Evolutionary conservation across 2,329 filamentous ascomycete genomes (phyloP).

Genomic region (Diaporthe citriasiana): DNA sequence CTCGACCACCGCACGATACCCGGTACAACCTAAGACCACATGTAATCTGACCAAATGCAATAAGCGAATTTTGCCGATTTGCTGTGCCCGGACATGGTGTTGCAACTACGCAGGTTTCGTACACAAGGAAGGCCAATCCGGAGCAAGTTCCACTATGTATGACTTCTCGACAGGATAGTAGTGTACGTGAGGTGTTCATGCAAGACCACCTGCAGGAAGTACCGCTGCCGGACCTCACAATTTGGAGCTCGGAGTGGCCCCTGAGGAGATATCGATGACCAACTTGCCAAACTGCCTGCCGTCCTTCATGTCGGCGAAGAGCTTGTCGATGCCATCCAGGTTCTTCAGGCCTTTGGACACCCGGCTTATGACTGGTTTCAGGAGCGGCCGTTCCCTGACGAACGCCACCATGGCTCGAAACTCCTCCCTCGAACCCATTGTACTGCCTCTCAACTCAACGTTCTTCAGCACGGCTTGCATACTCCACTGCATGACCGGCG

Average conservation of each 20-base stretch:
- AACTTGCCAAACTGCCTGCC: conserved; percentile 93
- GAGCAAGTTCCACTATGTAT: not conserved
- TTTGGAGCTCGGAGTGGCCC: conserved; percentile 45
- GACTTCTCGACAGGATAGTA: not conserved
- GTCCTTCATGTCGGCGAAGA: conserved; percentile 91
- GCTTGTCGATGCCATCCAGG: conserved; percentile 80
- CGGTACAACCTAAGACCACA: conserved; percentile 40
- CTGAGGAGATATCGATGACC: conserved; percentile 76
- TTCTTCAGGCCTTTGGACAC: conserved; percentile 81
- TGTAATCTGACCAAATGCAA: conserved; percentile 29
- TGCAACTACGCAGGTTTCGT: no score
- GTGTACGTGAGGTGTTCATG: not conserved
- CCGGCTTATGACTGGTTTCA: conserved; percentile 80
- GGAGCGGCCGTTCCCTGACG: conserved; percentile 78
- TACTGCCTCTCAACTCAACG: conserved; percentile 86
- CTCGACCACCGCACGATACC: conserved; percentile 40
- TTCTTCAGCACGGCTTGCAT: conserved; percentile 91
- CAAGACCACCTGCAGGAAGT: not conserved
- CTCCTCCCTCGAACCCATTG: conserved; percentile 92
- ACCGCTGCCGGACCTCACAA: conserved; percentile 37
- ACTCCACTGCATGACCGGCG: conserved; percentile 86
- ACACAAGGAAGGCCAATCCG: no score
- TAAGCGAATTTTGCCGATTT: not conserved
- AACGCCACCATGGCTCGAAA: conserved; percentile 93
- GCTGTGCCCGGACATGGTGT: not conserved